These are phyloP conservation scores for Aureobasidium namibiae DNA, from an alignment of 2,329 filamentous ascomycete genomes.

Conservation along the genomic window DNA sequence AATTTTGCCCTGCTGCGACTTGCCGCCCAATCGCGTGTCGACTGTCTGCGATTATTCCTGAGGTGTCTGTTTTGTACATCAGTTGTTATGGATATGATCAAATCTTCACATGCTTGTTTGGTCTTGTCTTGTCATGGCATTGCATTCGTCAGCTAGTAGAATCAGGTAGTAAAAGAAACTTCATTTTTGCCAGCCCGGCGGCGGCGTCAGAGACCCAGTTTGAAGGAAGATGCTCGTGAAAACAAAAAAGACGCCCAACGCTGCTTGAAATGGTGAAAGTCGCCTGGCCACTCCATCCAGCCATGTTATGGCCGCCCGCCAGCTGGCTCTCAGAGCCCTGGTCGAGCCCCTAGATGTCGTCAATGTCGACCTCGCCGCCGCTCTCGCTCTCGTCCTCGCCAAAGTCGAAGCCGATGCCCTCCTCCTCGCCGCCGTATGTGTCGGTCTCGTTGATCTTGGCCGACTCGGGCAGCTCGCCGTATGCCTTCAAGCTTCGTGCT, in stretches of 20 bases:
- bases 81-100: too few species aligned
- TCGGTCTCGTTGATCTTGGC: conserved; percentile 99
- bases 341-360: conserved; percentile 65
- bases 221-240: conserved; percentile 11
- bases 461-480: conserved; percentile 91
- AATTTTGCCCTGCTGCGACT: background rate
- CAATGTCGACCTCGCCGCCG: conserved; percentile 81
- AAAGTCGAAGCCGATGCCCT: conserved; percentile 97
- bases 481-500: conserved; percentile 88
- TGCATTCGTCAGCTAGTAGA: conserved; percentile 1
- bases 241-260: conserved; percentile 13
- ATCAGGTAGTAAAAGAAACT: conserved; percentile 2
- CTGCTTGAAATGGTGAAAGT: conserved; percentile 12
- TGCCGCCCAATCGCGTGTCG: background rate
- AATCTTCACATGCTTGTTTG: too few species aligned
- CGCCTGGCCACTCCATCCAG: background rate
- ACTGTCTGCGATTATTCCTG: background rate
- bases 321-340: too few species aligned
- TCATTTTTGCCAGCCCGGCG: conserved; percentile 11
- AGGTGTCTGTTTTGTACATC: too few species aligned
- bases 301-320: background rate
- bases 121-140: background rate
- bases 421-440: conserved; percentile 81
- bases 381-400: conserved; percentile 69
- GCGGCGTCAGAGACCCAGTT: conserved; percentile 9